Evolutionary conservation across 83 land plant species (phyloP), one percentile per base, ranked within the genome.

Genomic region (Picea abies): DNA sequence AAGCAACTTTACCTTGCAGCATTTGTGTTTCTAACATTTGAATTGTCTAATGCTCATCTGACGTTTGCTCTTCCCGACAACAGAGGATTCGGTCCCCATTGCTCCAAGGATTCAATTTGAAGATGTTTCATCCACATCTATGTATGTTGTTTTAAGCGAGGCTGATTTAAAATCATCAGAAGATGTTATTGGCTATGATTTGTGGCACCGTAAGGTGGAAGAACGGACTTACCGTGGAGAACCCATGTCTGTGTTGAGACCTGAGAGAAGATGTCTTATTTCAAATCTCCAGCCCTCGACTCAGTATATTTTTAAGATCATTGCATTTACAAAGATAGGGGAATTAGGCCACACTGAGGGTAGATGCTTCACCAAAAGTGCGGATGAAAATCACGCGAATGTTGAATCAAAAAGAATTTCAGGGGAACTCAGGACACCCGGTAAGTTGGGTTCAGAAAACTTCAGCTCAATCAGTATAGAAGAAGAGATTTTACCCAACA

Each of bases 161-260:
- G 62, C 65, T 19, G 87, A 83, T 23, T n/a, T 35, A 66, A 22
- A 60, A 22, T 69, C 84, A 44, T n/a, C 84, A 60, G 82, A 67
- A 72, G 79, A 80, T 22, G 39, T 81, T 41, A 35, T 83, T 16
- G 84, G 90, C 63, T 93, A 82, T 72, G 84, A 26, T 37, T 26
- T 95, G 63, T 95, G 98, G 98, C 89, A 95, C 62, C 89, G 92
- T 0, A 89, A 85, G 86, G 83, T 81, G 73, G 67, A 82, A 37
- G 84, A 65, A 5, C 58, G 22, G 26, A 83, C 84, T 22, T 93
- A 88, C 73, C 87, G 87, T 5, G 52, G 19, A 3, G 85, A 80
- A 68, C 92, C 94, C 22, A 84, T 90, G 19, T 84, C 80, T 70
- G 84, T 91, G 37, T 67, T 52, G 16, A 66, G 64, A 17, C 80